Base-by-base conservation (phyloP, 2,329 filamentous ascomycete species). In the Apiospora hydei region DNA sequence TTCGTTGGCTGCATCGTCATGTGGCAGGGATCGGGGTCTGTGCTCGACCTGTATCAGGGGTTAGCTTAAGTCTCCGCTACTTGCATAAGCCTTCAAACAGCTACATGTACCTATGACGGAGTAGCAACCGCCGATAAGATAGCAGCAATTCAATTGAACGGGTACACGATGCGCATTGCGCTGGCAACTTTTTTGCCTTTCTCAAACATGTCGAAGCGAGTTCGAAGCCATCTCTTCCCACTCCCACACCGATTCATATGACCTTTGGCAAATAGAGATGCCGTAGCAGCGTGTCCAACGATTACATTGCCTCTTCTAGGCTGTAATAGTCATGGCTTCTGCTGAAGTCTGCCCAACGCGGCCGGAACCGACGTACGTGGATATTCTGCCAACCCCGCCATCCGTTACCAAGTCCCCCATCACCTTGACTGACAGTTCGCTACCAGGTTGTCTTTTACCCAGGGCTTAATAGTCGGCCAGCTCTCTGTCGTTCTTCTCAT, bases 391-490 rank as follows among this genome's bases (percentile, higher is more conserved):
- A 34, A 47, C 34, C 79, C 96, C 94, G 57, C 87, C 96, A 76
- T 96, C 94, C 47, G 98, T 98, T 82, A 97, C 94, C 0, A 94
- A 98, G 5, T 81, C 96, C 96, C 43, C 93, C 99, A 77, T 90
- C 99, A 67, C 88, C 98, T 44, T 46, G 34, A 26, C 47, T 71
- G 26, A 69, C 72, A 41, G 72, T n/a, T 75, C 77, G 72, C 64
- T 41, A 46, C 34, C 79, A 96, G 94, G 53, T 87, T 96, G 76
- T 96, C 94, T 47, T 98, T 98, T 82, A 97, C 94, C 0, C 94
- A 98, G 81, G 96, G 96, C 41, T 92, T 99, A 77, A 90, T 99
- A 68, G 88, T 98, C 44, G 96, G 96, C 69, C 96, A 99, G 82
- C 88, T 99, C 69, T 97, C 95, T 1, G 93, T 99, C 66, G 94